Evolutionary conservation across 2,329 filamentous ascomycete genomes (phyloP), one percentile per base, ranked within the genome.

Genomic region (Pseudodiploospora longispora): DNA sequence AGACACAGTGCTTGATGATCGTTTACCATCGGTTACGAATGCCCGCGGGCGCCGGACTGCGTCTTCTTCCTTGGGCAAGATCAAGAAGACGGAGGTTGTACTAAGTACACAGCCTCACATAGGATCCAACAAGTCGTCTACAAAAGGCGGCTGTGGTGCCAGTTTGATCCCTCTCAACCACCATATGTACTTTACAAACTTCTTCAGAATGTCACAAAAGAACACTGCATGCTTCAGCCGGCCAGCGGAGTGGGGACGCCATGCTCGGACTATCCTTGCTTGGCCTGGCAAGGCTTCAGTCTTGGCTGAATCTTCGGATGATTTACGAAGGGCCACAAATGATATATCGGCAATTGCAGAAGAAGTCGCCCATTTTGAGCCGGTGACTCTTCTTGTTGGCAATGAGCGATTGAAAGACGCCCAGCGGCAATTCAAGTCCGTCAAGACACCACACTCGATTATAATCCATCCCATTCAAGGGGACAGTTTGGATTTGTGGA

Each of bases 281-380:
- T 47, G 46, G 41, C 45, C 42, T 10, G 34, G 41, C 19, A 27
- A 19, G 19, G 35, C 38, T 5, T 6, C 19, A n/a, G n/a, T 27
- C 40, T 6, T 34, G 33, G n/a, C 47, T 38, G 30, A 36, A 33
- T 40, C 30, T 27, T 30, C 29, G 10, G 12, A 40, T n/a, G 38
- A 32, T 34, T n/a, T 39, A 27, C 36, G 42, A 27, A 34, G 32
- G n/a, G 44, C 44, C 27, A 50, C 46, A 34, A 41, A 41, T 10
- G 58, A 60, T 40, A 50, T 59, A 27, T 53, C 50, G 4, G 34
- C 50, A 27, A 53, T 60, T 4, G 49, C 56, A 10, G 50, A 52
- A 4, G 50, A 51, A 4, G 49, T 58, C 3, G 50, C 57, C 6
- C 45, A 44, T 3, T 59, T 59, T 38, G 49, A 56, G 36, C 51